These are phyloP conservation scores for Pseudogymnoascus destructans DNA, from an alignment of 2,329 filamentous ascomycete genomes.

Conservation along the genomic window DNA sequence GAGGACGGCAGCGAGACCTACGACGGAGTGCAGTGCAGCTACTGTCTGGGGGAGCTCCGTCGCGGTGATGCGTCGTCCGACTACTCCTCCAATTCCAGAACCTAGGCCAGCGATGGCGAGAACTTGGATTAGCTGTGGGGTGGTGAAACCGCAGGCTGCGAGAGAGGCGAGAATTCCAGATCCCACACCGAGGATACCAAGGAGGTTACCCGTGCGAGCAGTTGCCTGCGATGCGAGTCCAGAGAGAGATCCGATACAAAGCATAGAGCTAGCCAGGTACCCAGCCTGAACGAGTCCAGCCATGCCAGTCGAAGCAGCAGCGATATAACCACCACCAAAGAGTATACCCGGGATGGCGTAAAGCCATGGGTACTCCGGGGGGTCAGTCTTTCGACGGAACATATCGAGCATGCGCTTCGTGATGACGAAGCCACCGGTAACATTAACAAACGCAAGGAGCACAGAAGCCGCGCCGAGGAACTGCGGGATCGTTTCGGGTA, in stretches of 20 bases:
- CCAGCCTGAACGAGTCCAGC: constrained; percentile 77
- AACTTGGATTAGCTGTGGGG: constrained; percentile 69
- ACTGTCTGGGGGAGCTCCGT: constrained; percentile 84
- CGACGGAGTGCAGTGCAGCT: constrained; percentile 77
- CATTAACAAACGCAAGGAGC: constrained; percentile 74
- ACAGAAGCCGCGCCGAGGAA: constrained; percentile 67
- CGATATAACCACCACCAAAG: constrained; percentile 71
- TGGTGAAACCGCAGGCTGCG: constrained; percentile 65
- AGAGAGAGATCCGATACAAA: constrained; percentile 74
- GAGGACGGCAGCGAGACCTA: constrained; percentile 75
- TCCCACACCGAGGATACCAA: constrained; percentile 75
- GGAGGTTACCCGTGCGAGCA: constrained; percentile 70
- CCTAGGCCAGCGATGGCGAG: constrained; percentile 62
- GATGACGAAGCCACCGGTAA: constrained; percentile 80
- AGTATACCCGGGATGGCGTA: constrained; percentile 65
- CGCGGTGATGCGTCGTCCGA: constrained; percentile 76
- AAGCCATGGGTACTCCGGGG: constrained; percentile 77
- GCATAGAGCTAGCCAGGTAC: constrained; percentile 69
- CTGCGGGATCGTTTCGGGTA: constrained; percentile 69
- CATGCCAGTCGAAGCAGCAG: constrained; percentile 67
- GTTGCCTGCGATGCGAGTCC: constrained; percentile 71
- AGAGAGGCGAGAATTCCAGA: constrained; percentile 75
- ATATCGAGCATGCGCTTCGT: constrained; percentile 91
- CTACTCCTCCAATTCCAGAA: constrained; percentile 43
- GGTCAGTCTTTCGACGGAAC: constrained; percentile 73